These are phyloP conservation scores for Malassezia equina DNA, from an alignment of 1,284 basidiomycete species.

Conservation along the genomic window DNA sequence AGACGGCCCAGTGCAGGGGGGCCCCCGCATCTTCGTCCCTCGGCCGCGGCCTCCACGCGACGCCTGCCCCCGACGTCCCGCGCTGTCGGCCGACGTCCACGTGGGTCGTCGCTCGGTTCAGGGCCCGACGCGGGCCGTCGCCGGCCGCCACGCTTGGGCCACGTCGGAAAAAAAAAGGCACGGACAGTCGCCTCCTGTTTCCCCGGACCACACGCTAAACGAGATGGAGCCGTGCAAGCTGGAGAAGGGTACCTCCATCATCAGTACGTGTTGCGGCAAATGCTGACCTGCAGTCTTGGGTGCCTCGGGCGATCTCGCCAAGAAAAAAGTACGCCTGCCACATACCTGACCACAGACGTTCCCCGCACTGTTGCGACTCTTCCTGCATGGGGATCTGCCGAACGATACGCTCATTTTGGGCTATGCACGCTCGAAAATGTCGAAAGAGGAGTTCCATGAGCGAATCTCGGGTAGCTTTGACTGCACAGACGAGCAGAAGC, in stretches of 20 bases:
- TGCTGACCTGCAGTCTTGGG: constrained; percentile 63
- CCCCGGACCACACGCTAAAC: background rate
- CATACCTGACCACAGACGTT: constrained; percentile 27
- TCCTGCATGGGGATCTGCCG: constrained; percentile 32
- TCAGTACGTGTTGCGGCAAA: constrained; percentile 26
- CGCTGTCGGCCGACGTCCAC: background rate
- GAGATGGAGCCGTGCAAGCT: constrained; percentile 8
- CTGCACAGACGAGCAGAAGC: constrained; percentile 25
- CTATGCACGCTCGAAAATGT: constrained; percentile 49
- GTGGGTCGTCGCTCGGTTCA: background rate
- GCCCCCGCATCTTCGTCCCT: background rate
- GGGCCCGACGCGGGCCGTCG: background rate
- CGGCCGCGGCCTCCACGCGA: background rate
- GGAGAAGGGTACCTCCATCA: constrained; percentile 37
- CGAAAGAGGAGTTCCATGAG: constrained; percentile 38
- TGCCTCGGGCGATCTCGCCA: constrained; percentile 92
- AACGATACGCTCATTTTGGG: constrained; percentile 44
- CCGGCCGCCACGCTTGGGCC: constrained; percentile 4
- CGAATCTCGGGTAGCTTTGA: constrained; percentile 35
- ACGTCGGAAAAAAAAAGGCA: background rate
- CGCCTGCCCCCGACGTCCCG: background rate
- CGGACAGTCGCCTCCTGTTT: background rate
- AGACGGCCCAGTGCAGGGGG: background rate
- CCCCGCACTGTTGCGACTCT: constrained; percentile 44
- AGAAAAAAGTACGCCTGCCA: constrained; percentile 73